phyloP scores from a whole-genome alignment of 441 rosid species.

The Gossypium aridum region DNA sequence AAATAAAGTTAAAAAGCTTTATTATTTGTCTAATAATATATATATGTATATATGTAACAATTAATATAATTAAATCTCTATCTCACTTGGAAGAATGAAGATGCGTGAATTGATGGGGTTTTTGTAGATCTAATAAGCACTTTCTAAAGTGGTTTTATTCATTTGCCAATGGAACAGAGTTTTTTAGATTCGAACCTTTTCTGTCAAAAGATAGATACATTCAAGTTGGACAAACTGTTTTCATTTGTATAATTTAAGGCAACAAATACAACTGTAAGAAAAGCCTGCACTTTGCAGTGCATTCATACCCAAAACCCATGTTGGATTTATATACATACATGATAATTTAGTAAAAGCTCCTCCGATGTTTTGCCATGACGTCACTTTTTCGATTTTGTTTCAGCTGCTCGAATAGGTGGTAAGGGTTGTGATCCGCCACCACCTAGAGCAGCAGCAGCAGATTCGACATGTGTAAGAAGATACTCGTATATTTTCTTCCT shows the following conservation, averaged over 20 bases:
- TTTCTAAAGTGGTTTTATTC: too few relatives aligned
- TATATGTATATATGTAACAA: too few relatives aligned
- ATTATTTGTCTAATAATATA: too few relatives aligned
- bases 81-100: not conserved
- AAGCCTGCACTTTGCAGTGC: not conserved
- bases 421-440: conserved; percentile 51
- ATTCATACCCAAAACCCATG: conserved; percentile 33
- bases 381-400: conserved; percentile 51
- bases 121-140: too few relatives aligned
- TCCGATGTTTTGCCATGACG: conserved; percentile 8
- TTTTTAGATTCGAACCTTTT: not conserved
- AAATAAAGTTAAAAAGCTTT: too few relatives aligned
- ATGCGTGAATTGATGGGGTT: too few relatives aligned
- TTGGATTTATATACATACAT: conserved; percentile 35
- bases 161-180: not conserved
- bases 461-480: conserved; percentile 92
- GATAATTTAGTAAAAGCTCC: conserved; percentile 6
- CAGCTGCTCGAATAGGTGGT: conserved; percentile 29
- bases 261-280: conserved; percentile 6
- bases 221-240: not conserved
- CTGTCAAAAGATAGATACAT: not conserved
- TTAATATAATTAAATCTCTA: too few relatives aligned
- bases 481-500: conserved; percentile 92
- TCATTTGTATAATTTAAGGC: conserved; percentile 17
- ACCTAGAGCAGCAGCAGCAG: conserved; percentile 93